A percentile compares a stretch with the other conserved stretches of the same genome.
phyloP scores from a whole-genome alignment of 495 filamentous ascomycete species.

The Immersiella caudata region DNA sequence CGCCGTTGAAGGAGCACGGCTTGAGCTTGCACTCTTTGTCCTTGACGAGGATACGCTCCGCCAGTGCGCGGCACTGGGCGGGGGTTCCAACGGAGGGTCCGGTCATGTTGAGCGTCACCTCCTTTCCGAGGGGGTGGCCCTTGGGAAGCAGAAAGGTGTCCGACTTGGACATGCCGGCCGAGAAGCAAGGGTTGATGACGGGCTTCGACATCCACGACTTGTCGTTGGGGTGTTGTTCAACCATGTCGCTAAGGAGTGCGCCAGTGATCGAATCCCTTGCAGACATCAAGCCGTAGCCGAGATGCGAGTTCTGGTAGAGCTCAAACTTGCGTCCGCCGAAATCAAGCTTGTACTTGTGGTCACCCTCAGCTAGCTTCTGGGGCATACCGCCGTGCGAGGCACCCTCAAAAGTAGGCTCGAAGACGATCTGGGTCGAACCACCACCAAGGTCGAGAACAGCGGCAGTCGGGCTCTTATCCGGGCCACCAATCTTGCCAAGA shows the following conservation, averaged over 20 bases:
- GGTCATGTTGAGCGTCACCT: conserved; percentile 76
- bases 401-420: conserved; percentile 88
- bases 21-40: conserved; percentile 77
- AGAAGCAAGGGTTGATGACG: conserved; percentile 87
- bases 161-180: conserved; percentile 69
- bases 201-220: conserved; percentile 62
- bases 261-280: conserved; percentile 85
- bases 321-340: conserved; percentile 90
- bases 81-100: conserved; percentile 75
- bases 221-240: conserved; percentile 53
- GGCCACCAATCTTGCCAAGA: conserved; percentile 92
- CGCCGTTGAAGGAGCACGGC: conserved; percentile 96
- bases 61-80: conserved; percentile 85
- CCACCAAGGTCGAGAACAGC: conserved; percentile 96
- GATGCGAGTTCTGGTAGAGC: conserved; percentile 98
- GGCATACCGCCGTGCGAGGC: conserved; percentile 79
- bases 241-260: conserved; percentile 62
- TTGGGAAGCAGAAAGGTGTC: conserved; percentile 68
- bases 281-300: conserved; percentile 95
- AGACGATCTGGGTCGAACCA: conserved; percentile 97
- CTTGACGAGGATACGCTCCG: conserved; percentile 90
- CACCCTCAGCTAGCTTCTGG: conserved; percentile 79
- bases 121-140: conserved; percentile 61
- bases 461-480: conserved; percentile 85
- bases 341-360: conserved; percentile 92